These are phyloP conservation scores for Mucor plumbeus DNA, from an alignment of 371 early-diverging fungal genomes.

Conservation along the genomic window DNA sequence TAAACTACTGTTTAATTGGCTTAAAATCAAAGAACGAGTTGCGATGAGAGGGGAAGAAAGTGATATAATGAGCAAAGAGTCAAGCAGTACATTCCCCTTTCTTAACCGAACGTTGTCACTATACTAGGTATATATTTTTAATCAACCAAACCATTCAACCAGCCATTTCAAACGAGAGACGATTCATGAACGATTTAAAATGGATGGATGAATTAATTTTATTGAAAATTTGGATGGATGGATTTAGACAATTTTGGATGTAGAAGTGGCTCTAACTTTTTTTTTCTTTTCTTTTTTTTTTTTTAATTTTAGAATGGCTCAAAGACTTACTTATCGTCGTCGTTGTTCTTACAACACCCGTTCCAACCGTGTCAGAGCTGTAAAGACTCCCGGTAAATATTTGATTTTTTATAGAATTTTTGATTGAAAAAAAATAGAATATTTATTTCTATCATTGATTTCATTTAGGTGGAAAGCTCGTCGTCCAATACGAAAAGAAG, in stretches of 20 bases:
- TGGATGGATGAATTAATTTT: constrained; percentile 12
- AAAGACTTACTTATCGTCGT: constrained; percentile 97
- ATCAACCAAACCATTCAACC: not conserved
- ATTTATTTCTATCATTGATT: not conserved
- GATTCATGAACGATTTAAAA: constrained; percentile 1
- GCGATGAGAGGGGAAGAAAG: not conserved
- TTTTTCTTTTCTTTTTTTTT: too few relatives aligned
- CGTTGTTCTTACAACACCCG: constrained; percentile 98
- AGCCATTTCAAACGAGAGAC: not conserved
- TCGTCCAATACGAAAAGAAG: constrained; percentile 93
- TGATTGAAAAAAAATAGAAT: not conserved
- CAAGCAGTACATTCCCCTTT: constrained; percentile 20
- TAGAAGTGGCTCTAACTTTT: too few relatives aligned
- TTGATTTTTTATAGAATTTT: not conserved
- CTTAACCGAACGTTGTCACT: constrained; percentile 33
- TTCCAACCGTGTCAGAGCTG: constrained; percentile 93
- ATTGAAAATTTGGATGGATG: constrained; percentile 13
- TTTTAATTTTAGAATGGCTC: constrained; percentile 59
- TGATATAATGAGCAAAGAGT: constrained; percentile 10
- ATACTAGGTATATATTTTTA: constrained; percentile 24
- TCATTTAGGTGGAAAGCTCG: constrained; percentile 80
- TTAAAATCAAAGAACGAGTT: not conserved
- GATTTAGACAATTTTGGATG: not conserved
- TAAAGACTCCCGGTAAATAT: constrained; percentile 94
- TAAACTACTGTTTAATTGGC: not conserved